phyloP scores from a whole-genome alignment of 305 asterid species.

The Fraxinus ornus region DNA sequence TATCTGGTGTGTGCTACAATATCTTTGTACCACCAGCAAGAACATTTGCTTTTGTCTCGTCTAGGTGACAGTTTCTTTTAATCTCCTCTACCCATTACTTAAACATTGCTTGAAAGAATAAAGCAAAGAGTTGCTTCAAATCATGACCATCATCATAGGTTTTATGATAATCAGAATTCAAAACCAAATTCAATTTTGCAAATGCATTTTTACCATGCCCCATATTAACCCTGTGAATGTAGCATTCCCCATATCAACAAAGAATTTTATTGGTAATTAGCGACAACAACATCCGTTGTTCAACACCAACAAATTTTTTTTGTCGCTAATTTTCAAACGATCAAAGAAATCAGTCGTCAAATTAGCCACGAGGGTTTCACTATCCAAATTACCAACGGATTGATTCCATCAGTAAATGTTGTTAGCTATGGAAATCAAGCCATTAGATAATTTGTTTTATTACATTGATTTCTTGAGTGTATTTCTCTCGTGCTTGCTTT shows the following conservation, averaged over 20 bases:
- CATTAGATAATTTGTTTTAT: no score
- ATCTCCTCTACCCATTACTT: conserved; percentile 63
- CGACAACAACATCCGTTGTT: no score
- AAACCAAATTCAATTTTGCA: neutral
- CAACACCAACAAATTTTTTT: no score
- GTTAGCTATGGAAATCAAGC: no score
- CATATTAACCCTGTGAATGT: neutral
- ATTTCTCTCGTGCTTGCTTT: no score
- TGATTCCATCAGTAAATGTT: no score
- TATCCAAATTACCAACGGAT: no score
- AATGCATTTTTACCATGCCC: neutral
- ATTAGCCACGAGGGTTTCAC: no score
- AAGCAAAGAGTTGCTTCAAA: neutral
- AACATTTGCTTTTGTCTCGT: conserved; percentile 80
- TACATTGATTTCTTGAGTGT: no score
- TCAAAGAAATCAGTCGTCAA: no score
- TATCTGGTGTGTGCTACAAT: conserved; percentile 87
- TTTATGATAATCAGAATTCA: neutral
- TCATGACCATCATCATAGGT: conserved; percentile 16
- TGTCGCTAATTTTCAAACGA: no score
- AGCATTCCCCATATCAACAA: neutral
- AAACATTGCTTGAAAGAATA: conserved; percentile 45
- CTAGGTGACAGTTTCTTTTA: conserved; percentile 69
- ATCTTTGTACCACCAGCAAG: conserved; percentile 97
- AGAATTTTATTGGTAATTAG: no score